Evolutionary conservation across 2,329 filamentous ascomycete species (phyloP).

Genomic region (Penicillium hesseltinei): DNA sequence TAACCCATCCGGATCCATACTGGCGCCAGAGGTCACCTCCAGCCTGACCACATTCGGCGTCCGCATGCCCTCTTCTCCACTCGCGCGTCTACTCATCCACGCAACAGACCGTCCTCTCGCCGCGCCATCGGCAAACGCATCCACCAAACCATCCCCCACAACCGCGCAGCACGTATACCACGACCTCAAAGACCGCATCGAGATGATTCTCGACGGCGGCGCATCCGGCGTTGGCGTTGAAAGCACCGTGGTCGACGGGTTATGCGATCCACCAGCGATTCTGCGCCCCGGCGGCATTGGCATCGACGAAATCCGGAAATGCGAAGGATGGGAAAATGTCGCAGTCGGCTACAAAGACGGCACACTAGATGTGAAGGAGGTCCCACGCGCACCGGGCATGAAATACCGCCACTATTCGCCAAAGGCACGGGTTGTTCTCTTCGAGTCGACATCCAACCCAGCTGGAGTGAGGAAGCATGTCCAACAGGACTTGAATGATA

Average conservation of each 20-base stretch:
- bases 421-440: conserved; percentile 78
- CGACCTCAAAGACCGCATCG: conserved; percentile 78
- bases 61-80: conserved; percentile 78
- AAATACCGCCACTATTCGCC: conserved; percentile 99
- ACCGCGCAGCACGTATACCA: conserved; percentile 84
- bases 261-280: conserved; percentile 76
- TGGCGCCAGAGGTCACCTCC: conserved; percentile 91
- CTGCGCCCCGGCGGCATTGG: conserved; percentile 84
- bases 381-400: conserved; percentile 90
- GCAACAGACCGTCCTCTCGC: conserved; percentile 76
- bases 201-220: conserved; percentile 85
- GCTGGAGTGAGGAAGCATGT: conserved; percentile 33
- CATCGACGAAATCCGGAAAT: conserved; percentile 71
- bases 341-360: conserved; percentile 76
- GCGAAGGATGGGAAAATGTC: conserved; percentile 77
- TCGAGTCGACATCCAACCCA: conserved; percentile 57
- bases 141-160: conserved; percentile 88
- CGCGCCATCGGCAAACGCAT: conserved; percentile 91
- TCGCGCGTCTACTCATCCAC: conserved; percentile 86
- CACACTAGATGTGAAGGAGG: conserved; percentile 61
- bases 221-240: conserved; percentile 86
- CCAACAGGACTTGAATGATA: conserved; percentile 33
- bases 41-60: conserved; percentile 81
- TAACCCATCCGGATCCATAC: conserved; percentile 63
- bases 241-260: conserved; percentile 92